Percentiles rank a stretch among this genome's conserved stretches.
Evolutionary conservation across 2,329 filamentous ascomycete species (phyloP).

Genomic region (Fusarium sp.): DNA sequence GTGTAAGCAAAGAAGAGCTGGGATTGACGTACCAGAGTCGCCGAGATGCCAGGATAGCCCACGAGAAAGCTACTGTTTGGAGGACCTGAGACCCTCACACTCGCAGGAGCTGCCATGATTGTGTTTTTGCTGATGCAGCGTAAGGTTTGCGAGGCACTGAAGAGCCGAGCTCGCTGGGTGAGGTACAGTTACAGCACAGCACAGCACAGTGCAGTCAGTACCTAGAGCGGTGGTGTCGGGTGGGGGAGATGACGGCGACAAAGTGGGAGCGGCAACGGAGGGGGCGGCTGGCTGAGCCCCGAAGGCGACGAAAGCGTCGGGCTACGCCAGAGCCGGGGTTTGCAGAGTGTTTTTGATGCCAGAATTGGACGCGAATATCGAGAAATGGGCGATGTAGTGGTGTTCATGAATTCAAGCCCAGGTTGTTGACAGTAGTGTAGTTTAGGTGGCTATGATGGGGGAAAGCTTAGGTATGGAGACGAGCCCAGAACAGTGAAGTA

Average conservation of each 20-base stretch:
- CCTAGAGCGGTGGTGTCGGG: conserved; percentile 39
- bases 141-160: conserved; percentile 27
- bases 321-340: conserved; percentile 37
- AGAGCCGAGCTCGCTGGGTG: conserved; percentile 18
- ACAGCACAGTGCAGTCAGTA: not conserved
- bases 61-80: conserved; percentile 97
- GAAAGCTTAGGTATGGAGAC: conserved; percentile 24
- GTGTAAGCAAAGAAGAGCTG: conserved; percentile 30
- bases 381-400: conserved; percentile 40
- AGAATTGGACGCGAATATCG: conserved; percentile 31
- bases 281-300: conserved; percentile 39
- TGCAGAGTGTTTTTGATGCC: conserved; percentile 29
- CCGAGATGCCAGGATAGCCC: conserved; percentile 97
- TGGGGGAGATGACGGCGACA: conserved; percentile 42
- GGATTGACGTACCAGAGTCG: conserved; percentile 82
- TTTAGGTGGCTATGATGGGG: conserved; percentile 19
- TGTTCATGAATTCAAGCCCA: conserved; percentile 42
- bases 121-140: conserved; percentile 30
- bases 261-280: conserved; percentile 35
- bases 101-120: conserved; percentile 52
- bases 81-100: conserved; percentile 94
- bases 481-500: conserved; percentile 20
- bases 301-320: conserved; percentile 41
- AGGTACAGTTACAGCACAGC: conserved; percentile 2
- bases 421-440: conserved; percentile 6